A percentile compares a stretch with the other conserved stretches of the same genome.
Evolutionary conservation across 371 early-diverging fungal species (phyloP).

Genomic region (Globomyces sp.): DNA sequence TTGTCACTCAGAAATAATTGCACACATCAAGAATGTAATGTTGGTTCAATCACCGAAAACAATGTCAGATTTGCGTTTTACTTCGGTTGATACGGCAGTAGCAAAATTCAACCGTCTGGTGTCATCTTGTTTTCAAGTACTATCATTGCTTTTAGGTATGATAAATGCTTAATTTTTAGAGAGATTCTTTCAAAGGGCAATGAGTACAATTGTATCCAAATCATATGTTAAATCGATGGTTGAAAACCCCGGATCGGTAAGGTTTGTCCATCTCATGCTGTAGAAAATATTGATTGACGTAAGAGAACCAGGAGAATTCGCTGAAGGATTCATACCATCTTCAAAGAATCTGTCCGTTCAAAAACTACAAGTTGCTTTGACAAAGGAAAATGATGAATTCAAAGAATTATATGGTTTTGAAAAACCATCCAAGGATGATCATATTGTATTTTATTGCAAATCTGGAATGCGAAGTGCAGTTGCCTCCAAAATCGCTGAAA

Average conservation of each 20-base stretch:
- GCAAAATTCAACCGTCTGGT: slow-evolving; percentile 41
- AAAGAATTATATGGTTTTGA: slow-evolving; percentile 1
- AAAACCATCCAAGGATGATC: neutral
- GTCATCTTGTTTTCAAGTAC: slow-evolving; percentile 29
- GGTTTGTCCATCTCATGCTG: too few relatives aligned
- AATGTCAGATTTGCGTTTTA: slow-evolving; percentile 48
- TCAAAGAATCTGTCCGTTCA: neutral
- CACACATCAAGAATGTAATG: slow-evolving; percentile 33
- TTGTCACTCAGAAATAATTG: slow-evolving; percentile 36
- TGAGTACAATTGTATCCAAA: too few relatives aligned
- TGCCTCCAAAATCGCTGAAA: neutral
- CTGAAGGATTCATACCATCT: slow-evolving; percentile 5
- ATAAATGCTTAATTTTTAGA: slow-evolving; percentile 13
- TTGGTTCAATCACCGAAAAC: slow-evolving; percentile 44
- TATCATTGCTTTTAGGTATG: slow-evolving; percentile 29
- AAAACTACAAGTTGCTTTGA: neutral
- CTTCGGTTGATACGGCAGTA: slow-evolving; percentile 43
- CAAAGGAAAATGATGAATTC: neutral
- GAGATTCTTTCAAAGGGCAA: neutral
- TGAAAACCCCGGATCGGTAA: too few relatives aligned
- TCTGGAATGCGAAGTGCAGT: neutral
- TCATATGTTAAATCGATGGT: too few relatives aligned
- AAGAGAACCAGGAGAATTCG: neutral
- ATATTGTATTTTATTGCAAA: neutral
- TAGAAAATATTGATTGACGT: neutral